Conservation (phyloP, 495 filamentous ascomycete genomes). For the Aspergillus incahuasiensis region DNA sequence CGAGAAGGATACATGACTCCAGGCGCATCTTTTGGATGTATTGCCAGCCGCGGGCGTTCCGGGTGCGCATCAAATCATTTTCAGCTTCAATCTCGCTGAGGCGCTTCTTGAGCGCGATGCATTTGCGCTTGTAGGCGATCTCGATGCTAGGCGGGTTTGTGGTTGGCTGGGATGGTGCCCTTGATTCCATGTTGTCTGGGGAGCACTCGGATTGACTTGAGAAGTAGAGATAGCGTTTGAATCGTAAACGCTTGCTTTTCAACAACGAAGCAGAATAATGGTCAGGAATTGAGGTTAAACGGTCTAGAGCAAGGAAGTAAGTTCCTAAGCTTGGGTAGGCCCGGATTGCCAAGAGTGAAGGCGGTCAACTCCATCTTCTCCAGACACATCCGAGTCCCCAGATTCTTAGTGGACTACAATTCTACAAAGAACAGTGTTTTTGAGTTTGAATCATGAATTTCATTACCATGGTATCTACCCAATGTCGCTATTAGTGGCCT, state of each 20-base stretch:
- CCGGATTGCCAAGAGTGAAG: conserved; percentile 12
- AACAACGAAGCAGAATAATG: neutral
- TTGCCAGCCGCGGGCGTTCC: conserved; percentile 73
- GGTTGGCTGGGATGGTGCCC: conserved; percentile 23
- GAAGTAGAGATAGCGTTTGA: neutral
- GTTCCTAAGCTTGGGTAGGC: neutral
- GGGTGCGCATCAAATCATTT: conserved; percentile 73
- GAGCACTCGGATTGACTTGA: neutral
- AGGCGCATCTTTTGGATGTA: conserved; percentile 88
- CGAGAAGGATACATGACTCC: conserved; percentile 83
- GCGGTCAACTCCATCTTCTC: conserved; percentile 15
- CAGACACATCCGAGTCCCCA: neutral
- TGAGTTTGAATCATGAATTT: neutral
- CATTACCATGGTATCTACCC: neutral
- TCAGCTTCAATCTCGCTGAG: conserved; percentile 84
- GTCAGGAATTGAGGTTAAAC: neutral
- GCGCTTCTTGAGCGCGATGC: conserved; percentile 87
- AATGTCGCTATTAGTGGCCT: conserved; percentile 39
- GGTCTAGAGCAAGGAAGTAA: neutral
- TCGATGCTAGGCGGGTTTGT: conserved; percentile 82
- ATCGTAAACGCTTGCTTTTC: neutral
- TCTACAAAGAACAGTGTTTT: no score
- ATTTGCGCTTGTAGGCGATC: conserved; percentile 93
- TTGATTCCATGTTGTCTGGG: conserved; percentile 11
- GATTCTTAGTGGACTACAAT: no score